phyloP scores from a whole-genome alignment of 441 rosid genomes.

The Syzygium syzygioides region DNA sequence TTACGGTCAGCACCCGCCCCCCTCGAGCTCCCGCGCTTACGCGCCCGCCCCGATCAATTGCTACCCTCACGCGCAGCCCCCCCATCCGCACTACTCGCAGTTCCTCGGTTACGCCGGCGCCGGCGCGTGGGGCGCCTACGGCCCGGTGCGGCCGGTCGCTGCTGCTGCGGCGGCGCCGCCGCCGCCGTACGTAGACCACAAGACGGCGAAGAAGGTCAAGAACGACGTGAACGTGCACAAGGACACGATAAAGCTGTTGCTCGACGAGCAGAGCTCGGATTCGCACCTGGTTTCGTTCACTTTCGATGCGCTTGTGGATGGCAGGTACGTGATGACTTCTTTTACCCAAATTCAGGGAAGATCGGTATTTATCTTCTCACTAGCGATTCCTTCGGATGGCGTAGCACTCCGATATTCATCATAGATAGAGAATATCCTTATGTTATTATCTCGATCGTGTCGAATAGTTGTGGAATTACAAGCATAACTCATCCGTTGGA shows the following conservation, averaged over 20 bases:
- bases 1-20: neutral
- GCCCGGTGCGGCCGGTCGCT: neutral
- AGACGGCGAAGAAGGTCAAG: constrained; percentile 25
- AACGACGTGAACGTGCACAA: constrained; percentile 22
- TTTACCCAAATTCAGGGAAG: neutral
- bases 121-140: neutral
- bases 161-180: neutral
- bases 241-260: constrained; percentile 10
- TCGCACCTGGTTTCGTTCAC: constrained; percentile 25
- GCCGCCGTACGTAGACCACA: constrained; percentile 18
- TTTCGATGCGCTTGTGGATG: constrained; percentile 28
- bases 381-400: neutral
- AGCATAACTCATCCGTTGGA: neutral
- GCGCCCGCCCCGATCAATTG: neutral
- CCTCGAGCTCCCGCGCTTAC: neutral
- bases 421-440: neutral
- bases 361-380: neutral
- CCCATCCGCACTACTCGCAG: neutral
- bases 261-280: constrained; percentile 16
- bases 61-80: neutral
- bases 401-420: neutral
- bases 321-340: constrained; percentile 9
- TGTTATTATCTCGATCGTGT: neutral
- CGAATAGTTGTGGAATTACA: neutral
- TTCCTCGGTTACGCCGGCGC: neutral